These are phyloP conservation scores for Aquilaria agallochum DNA, from an alignment of 441 rosid species.

Conservation along the genomic window DNA sequence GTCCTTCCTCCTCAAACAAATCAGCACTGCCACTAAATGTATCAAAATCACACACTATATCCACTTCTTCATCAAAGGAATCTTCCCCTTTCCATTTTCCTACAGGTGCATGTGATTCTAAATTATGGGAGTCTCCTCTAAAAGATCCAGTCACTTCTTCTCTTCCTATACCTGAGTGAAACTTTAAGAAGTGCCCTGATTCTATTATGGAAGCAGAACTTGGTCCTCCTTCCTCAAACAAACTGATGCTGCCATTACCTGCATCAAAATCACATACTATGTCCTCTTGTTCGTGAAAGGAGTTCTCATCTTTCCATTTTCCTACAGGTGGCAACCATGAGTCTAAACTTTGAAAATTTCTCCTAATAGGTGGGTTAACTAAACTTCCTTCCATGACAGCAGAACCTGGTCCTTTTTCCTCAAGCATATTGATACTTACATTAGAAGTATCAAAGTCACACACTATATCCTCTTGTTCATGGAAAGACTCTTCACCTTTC, in stretches of 20 bases:
- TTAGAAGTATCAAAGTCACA: too few species aligned
- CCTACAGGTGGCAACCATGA: slow-evolving; percentile 40
- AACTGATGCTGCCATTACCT: too few species aligned
- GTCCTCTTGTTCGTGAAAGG: too few species aligned
- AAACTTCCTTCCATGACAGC: slow-evolving; percentile 44
- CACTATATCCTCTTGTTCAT: too few species aligned
- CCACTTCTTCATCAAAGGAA: slow-evolving; percentile 44
- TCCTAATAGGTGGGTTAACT: slow-evolving; percentile 28
- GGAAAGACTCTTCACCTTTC: too few species aligned
- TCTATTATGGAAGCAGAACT: slow-evolving; percentile 36
- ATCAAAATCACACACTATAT: slow-evolving; percentile 37
- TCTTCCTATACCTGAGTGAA: slow-evolving; percentile 43
- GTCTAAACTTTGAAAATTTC: slow-evolving; percentile 35
- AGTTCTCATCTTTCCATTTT: slow-evolving; percentile 1
- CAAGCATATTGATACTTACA: too few species aligned
- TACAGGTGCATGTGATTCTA: slow-evolving; percentile 37
- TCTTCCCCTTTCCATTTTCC: slow-evolving; percentile 66
- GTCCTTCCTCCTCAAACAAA: slow-evolving; percentile 63
- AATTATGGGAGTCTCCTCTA: slow-evolving; percentile 31
- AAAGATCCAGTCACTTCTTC: slow-evolving; percentile 38
- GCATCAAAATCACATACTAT: too few species aligned
- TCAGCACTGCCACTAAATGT: slow-evolving; percentile 45
- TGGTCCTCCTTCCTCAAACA: too few species aligned
- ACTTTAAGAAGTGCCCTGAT: slow-evolving; percentile 32
- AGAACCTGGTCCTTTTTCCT: not conserved